Percentiles rank a stretch among this genome's conserved stretches.
These are phyloP conservation scores for Penicillium odoratum DNA, from an alignment of 495 filamentous ascomycete genomes.

Conservation along the genomic window DNA sequence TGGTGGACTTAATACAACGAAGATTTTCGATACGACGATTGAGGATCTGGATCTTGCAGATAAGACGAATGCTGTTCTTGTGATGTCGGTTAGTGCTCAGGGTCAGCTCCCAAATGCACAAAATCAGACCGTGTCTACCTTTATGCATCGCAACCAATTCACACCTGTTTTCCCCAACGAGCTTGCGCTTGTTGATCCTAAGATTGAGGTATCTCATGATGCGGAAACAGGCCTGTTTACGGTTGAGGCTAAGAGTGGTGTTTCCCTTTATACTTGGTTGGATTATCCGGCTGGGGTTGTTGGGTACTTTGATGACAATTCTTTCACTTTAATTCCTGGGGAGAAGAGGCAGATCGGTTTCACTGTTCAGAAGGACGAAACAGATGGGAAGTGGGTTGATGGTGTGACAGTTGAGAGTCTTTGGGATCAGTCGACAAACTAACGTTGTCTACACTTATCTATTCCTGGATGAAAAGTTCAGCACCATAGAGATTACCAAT, in stretches of 20 bases:
- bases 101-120: conserved; percentile 57
- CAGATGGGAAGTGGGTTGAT: conserved; percentile 50
- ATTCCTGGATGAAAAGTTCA: too few relatives aligned
- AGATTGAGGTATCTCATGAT: conserved; percentile 47
- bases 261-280: conserved; percentile 69
- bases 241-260: conserved; percentile 55
- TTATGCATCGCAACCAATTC: conserved; percentile 59
- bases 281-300: conserved; percentile 58
- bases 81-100: conserved; percentile 53
- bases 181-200: conserved; percentile 57
- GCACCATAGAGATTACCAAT: not conserved
- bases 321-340: conserved; percentile 56
- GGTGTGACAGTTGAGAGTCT: conserved; percentile 61
- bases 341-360: conserved; percentile 52
- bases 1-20: conserved; percentile 61
- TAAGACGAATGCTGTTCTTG: conserved; percentile 50
- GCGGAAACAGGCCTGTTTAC: conserved; percentile 45
- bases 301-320: conserved; percentile 61
- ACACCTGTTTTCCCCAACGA: conserved; percentile 53
- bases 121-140: conserved; percentile 32
- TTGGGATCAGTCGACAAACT: conserved; percentile 58
- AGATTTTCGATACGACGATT: conserved; percentile 47
- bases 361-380: conserved; percentile 49
- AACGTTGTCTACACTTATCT: not conserved
- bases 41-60: conserved; percentile 36